Evolutionary conservation across 225 moss, liverwort and hornwort species (phyloP).

Genomic region (Climacium dendroides): DNA sequence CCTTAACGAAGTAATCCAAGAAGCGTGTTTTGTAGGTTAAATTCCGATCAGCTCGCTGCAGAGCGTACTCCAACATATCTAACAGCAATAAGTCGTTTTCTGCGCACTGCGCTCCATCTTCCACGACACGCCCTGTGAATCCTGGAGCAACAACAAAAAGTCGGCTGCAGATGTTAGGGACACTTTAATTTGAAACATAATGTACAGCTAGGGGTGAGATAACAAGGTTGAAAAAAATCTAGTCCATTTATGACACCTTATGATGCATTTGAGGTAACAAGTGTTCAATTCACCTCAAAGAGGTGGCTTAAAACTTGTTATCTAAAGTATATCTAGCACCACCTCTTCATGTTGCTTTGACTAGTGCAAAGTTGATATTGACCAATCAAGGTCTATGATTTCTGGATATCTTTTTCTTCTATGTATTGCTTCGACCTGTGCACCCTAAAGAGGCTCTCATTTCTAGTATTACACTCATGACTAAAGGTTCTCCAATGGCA

Average conservation of each 20-base stretch:
- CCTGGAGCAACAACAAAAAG: conserved; percentile 5
- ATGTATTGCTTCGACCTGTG: background rate
- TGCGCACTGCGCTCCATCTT: conserved; percentile 11
- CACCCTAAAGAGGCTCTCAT: background rate
- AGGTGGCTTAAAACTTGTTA: background rate
- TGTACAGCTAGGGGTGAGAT: background rate
- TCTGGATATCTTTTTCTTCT: background rate
- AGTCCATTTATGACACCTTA: background rate
- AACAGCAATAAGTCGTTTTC: conserved; percentile 25
- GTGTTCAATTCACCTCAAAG: background rate
- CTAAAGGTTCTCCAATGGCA: background rate
- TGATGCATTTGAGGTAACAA: background rate
- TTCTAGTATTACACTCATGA: background rate
- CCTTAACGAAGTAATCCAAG: conserved; percentile 11
- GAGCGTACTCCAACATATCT: conserved; percentile 44
- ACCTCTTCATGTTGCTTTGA: background rate
- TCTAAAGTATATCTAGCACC: background rate
- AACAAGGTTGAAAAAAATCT: background rate
- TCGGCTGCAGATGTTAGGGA: background rate
- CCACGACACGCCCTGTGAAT: conserved; percentile 27
- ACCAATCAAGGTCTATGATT: background rate
- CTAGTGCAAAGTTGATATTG: background rate
- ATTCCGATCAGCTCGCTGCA: conserved; percentile 50
- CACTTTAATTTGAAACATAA: background rate
- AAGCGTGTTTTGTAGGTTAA: conserved; percentile 22